These are phyloP conservation scores for Conoideocrella luteorostrata DNA, from an alignment of 2,329 filamentous ascomycete genomes.

Conservation along the genomic window DNA sequence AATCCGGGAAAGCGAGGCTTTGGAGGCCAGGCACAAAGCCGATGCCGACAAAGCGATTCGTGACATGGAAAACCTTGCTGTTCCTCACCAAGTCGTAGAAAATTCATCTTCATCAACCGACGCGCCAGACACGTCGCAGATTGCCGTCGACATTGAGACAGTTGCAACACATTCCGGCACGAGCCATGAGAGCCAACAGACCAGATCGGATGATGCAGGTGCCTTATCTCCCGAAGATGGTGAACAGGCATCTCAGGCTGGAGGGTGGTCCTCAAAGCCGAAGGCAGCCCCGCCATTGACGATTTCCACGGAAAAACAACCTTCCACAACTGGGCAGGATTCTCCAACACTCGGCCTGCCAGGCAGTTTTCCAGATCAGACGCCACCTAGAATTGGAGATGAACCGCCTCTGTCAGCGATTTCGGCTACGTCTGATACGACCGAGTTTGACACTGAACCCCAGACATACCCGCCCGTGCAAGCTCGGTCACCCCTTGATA, in stretches of 20 bases:
- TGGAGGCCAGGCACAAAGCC: slow-evolving; percentile 46
- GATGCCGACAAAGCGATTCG: slow-evolving; percentile 42
- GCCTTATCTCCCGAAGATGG: neutral
- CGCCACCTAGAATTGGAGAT: slow-evolving; percentile 33
- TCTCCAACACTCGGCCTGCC: slow-evolving; percentile 64
- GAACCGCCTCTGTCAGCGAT: slow-evolving; percentile 51
- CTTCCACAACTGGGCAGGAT: slow-evolving; percentile 31
- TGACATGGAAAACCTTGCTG: slow-evolving; percentile 38
- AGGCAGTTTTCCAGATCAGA: slow-evolving; percentile 49
- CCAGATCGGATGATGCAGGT: neutral
- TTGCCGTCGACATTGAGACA: neutral
- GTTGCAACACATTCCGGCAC: neutral
- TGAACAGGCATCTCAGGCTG: neutral
- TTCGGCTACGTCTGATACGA: slow-evolving; percentile 54
- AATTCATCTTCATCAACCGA: neutral
- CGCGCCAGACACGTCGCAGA: neutral
- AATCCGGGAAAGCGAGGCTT: slow-evolving; percentile 65
- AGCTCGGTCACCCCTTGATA: slow-evolving; percentile 19
- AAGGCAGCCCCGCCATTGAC: slow-evolving; percentile 5
- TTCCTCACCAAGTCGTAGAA: neutral
- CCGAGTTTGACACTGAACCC: slow-evolving; percentile 67
- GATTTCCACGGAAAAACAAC: neutral
- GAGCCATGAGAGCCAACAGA: neutral
- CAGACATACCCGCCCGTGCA: slow-evolving; percentile 50
- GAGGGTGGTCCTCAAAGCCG: neutral